phyloP scores from a whole-genome alignment of 306 rosid species.

The Urtica urens region DNA sequence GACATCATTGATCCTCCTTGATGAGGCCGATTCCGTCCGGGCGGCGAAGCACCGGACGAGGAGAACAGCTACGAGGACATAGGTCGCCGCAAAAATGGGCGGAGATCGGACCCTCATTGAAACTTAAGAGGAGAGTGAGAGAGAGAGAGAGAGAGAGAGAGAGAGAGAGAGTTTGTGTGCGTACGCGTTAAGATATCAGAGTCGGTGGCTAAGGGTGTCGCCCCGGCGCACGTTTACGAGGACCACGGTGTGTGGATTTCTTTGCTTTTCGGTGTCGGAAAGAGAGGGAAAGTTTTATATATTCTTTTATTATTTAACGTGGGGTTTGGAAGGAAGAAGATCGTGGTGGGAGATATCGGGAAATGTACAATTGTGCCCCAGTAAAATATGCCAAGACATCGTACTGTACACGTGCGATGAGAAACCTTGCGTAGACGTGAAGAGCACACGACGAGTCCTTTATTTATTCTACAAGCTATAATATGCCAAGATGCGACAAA shows the following conservation, averaged over 20 bases:
- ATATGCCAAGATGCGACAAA: too few species aligned
- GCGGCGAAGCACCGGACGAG: slow-evolving; percentile 13
- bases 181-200: too few species aligned
- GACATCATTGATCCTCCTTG: slow-evolving; percentile 41
- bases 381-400: too few species aligned
- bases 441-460: too few species aligned
- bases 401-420: too few species aligned
- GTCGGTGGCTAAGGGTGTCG: slow-evolving; percentile 8
- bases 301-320: not conserved
- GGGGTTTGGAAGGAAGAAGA: too few species aligned
- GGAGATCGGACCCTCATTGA: slow-evolving; percentile 56
- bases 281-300: slow-evolving; percentile 10
- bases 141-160: not conserved
- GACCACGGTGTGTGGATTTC: slow-evolving; percentile 19
- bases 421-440: too few species aligned
- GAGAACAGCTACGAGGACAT: slow-evolving; percentile 18
- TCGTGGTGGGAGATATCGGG: too few species aligned
- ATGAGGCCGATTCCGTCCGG: slow-evolving; percentile 21
- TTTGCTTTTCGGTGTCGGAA: slow-evolving; percentile 6
- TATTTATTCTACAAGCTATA: too few species aligned
- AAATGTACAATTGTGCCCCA: too few species aligned
- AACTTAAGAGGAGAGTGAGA: slow-evolving; percentile 17
- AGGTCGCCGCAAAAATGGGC: slow-evolving; percentile 21
- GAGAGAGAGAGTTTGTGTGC: not conserved
- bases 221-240: slow-evolving; percentile 20